Evolutionary conservation across 805 yeast species (phyloP).

Genomic region (Blastobotrys parvus): DNA sequence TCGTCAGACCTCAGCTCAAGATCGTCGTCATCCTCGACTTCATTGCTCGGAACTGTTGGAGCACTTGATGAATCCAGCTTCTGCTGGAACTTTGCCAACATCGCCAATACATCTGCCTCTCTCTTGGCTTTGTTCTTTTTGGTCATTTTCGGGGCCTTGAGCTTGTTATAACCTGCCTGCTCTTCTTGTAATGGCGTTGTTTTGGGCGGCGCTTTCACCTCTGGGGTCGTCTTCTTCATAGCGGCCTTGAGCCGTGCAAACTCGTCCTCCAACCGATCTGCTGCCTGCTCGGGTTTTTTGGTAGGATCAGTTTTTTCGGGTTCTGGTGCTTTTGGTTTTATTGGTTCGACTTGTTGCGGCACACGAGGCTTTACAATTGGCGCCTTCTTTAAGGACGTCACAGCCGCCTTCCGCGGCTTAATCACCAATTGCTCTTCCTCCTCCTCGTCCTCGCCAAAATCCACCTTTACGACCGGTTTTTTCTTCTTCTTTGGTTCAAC

Average conservation of each 20-base stretch:
- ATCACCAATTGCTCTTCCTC: constrained; percentile 28
- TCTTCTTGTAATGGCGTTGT: not conserved
- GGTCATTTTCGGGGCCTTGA: not conserved
- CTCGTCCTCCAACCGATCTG: constrained; percentile 6
- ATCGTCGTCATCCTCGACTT: not conserved
- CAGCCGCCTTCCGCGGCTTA: constrained; percentile 5
- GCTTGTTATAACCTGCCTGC: not conserved
- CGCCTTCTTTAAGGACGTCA: constrained; percentile 1
- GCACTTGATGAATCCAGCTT: constrained; percentile 14
- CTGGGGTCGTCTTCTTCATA: not conserved
- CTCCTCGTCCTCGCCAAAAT: constrained; percentile 34
- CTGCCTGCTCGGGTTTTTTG: not conserved
- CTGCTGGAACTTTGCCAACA: constrained; percentile 23
- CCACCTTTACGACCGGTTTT: constrained; percentile 29
- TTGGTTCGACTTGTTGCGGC: constrained; percentile 1
- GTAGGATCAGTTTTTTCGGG: not conserved
- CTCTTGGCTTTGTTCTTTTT: constrained; percentile 11
- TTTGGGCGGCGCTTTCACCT: constrained; percentile 1
- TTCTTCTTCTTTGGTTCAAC: constrained; percentile 3
- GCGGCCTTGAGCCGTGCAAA: constrained; percentile 1
- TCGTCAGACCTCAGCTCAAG: not conserved
- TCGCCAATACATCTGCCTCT: constrained; percentile 24
- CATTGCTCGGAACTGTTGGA: not conserved
- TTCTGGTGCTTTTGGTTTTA: too few species aligned
- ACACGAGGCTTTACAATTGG: constrained; percentile 9